Percentiles rank a stretch among this genome's conserved stretches.
These are phyloP conservation scores for Rhizophora mangle DNA, from an alignment of 345 rosid species.

Conservation along the genomic window DNA sequence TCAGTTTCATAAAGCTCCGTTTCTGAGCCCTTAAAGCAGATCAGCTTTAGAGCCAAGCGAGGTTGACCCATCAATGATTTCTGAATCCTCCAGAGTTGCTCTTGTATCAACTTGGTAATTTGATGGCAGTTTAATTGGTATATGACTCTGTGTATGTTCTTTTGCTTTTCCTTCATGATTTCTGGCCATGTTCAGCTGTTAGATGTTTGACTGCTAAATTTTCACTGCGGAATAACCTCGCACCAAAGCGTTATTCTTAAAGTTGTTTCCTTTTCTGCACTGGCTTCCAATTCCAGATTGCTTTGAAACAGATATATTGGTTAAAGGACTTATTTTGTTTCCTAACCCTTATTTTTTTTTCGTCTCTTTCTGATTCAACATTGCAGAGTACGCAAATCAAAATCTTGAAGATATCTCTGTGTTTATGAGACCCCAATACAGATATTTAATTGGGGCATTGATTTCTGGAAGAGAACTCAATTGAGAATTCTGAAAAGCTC, in stretches of 20 bases:
- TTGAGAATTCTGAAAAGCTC: slow-evolving; percentile 19
- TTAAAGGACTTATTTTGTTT: neutral
- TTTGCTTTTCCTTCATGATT: neutral
- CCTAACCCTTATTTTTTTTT: neutral
- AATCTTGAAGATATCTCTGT: slow-evolving; percentile 19
- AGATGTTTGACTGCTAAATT: slow-evolving; percentile 3
- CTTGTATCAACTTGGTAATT: slow-evolving; percentile 14
- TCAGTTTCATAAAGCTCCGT: neutral
- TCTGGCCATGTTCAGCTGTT: neutral
- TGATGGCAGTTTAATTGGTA: neutral
- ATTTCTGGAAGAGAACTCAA: slow-evolving; percentile 14
- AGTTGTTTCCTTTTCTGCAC: slow-evolving; percentile 12
- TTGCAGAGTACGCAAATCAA: slow-evolving; percentile 24
- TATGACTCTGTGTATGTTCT: neutral
- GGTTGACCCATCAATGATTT: slow-evolving; percentile 32
- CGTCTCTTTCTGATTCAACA: slow-evolving; percentile 11
- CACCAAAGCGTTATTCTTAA: neutral
- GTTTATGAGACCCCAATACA: slow-evolving; percentile 9
- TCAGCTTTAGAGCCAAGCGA: slow-evolving; percentile 43
- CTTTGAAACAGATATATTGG: neutral
- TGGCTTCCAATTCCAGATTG: slow-evolving; percentile 9
- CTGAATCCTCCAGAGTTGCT: slow-evolving; percentile 10
- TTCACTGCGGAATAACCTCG: too few relatives aligned
- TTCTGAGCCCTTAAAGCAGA: slow-evolving; percentile 27
- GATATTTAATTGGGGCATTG: slow-evolving; percentile 19